phyloP scores from a whole-genome alignment of 2,329 filamentous ascomycete genomes.

The Hymenoscyphus fraxineus region DNA sequence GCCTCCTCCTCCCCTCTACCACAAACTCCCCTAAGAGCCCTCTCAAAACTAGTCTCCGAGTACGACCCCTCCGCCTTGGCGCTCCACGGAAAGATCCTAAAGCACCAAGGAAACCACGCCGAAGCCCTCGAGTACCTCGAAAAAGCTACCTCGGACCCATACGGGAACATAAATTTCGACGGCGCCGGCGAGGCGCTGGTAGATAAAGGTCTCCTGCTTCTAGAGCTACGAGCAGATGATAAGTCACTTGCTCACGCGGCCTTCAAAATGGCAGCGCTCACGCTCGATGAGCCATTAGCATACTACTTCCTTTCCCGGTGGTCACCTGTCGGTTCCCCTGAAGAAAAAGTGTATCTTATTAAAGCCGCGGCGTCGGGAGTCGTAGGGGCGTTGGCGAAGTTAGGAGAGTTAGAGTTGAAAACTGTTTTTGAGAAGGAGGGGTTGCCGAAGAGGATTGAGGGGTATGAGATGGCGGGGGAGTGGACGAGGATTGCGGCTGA shows the following conservation, averaged over 20 bases:
- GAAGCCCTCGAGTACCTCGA: slow-evolving; percentile 29
- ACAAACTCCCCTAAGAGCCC: slow-evolving; percentile 16
- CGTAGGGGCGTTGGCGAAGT: slow-evolving; percentile 30
- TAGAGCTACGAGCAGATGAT: slow-evolving; percentile 17
- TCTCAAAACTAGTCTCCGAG: slow-evolving; percentile 27
- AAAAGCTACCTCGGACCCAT: slow-evolving; percentile 21
- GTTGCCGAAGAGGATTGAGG: slow-evolving; percentile 14
- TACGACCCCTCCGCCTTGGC: slow-evolving; percentile 31
- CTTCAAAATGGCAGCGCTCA: slow-evolving; percentile 32
- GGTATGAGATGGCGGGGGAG: slow-evolving; percentile 31
- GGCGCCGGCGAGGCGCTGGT: slow-evolving; percentile 30
- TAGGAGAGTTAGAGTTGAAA: slow-evolving; percentile 28
- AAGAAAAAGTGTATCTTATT: slow-evolving; percentile 27
- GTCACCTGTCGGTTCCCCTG: slow-evolving; percentile 16
- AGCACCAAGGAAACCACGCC: slow-evolving; percentile 15
- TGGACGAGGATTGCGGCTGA: slow-evolving; percentile 31
- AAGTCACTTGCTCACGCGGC: slow-evolving; percentile 17
- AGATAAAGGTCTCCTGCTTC: slow-evolving; percentile 24
- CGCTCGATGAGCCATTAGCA: slow-evolving; percentile 30
- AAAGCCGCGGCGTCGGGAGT: slow-evolving; percentile 34
- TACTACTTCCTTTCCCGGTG: slow-evolving; percentile 33
- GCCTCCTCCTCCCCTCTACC: background rate
- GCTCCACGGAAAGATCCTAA: slow-evolving; percentile 29
- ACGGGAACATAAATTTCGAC: slow-evolving; percentile 21
- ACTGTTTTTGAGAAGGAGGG: slow-evolving; percentile 15